phyloP scores from a whole-genome alignment of 768 basidiomycete genomes.

The Agaricus blazei region DNA sequence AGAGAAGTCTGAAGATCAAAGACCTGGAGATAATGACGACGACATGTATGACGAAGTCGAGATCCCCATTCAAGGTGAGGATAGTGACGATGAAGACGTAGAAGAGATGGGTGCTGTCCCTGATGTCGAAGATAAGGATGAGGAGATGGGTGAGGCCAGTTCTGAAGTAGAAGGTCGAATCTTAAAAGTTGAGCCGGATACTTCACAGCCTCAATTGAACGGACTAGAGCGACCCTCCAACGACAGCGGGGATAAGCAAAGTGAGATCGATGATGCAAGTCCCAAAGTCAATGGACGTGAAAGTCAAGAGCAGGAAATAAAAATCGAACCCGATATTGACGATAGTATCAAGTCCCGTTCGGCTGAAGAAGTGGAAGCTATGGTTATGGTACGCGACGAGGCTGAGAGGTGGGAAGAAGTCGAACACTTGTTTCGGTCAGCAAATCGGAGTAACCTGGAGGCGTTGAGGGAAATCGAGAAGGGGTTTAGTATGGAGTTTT shows the following conservation, averaged over 20 bases:
- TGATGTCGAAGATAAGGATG: neutral
- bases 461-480: slow-evolving; percentile 23
- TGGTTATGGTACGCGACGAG: neutral
- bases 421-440: slow-evolving; percentile 7
- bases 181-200: neutral
- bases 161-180: neutral
- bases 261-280: slow-evolving; percentile 1
- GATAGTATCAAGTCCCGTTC: neutral
- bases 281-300: neutral
- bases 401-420: slow-evolving; percentile 6
- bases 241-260: neutral
- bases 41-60: slow-evolving; percentile 6
- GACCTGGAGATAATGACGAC: neutral
- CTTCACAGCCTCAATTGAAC: neutral
- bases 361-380: neutral
- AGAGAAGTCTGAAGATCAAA: neutral
- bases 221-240: neutral
- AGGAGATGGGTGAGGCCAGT: neutral
- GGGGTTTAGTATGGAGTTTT: slow-evolving; percentile 16
- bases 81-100: neutral
- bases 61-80: slow-evolving; percentile 4
- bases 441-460: slow-evolving; percentile 14
- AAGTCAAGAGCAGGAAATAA: no score
- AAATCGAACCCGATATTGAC: neutral
- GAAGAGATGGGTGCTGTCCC: neutral